Evolutionary conservation across 257 asterid genomes (phyloP), one percentile per base, ranked within the genome.

Genomic region (Rehmannia glutinosa): DNA sequence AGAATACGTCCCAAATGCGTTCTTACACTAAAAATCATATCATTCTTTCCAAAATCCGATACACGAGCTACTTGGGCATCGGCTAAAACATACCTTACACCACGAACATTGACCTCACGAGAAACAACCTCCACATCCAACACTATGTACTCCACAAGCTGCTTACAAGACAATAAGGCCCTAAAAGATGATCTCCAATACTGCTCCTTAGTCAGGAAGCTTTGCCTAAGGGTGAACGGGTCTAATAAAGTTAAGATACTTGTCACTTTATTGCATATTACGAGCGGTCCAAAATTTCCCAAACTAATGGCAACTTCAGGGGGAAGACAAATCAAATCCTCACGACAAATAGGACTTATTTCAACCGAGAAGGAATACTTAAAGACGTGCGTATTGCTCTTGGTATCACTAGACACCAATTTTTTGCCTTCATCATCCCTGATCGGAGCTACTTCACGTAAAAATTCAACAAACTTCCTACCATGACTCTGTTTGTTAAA

Each of bases 1-100:
- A 85, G 73, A 24, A 80, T 58, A 64, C 80, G 84, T 23, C 88
- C 86, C 41, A 82, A 36, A 78, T 85, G 86, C 0, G 91, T 82
- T 61, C 71, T 80, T 51, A 78, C 73, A 0, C 59, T 68, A 62
- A 82, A 82, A 15, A 75, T 77, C 0, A 27, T 76, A 66, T 82
- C 81, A 4, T 79, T 79, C 71, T 80, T 78, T 6, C 91, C 88
- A 50, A 77, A 82, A 80, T 82, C 88, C 0, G 88, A 77, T 9
- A 82, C 78, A 15, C 84, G 88, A 39, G 88, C 91, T 15, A 80
- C 81, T 39, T 80, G 84, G 30, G 80, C 84, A 6, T 80, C 86
- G 20, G 86, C 86, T 43, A 82, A 66, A 45, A 50, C 73, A 43
- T 36, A 73, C 89, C 88, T 57, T n/a, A n/a, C n/a, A n/a, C n/a